These are phyloP conservation scores for Thelonectria discophora DNA, from an alignment of 2,329 filamentous ascomycete genomes.

Conservation along the genomic window DNA sequence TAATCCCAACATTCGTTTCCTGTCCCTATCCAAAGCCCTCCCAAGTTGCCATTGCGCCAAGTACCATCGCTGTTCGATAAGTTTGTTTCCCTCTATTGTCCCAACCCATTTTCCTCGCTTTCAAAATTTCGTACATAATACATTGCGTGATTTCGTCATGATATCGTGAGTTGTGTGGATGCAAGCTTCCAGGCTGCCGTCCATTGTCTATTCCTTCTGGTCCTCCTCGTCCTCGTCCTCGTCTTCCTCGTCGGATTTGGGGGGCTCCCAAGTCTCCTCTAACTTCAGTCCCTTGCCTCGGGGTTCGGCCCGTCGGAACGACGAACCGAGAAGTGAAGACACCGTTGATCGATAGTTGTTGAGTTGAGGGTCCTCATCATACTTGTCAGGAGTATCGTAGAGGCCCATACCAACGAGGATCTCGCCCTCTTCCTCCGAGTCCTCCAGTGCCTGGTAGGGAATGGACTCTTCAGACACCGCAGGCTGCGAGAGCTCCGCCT, in stretches of 20 bases:
- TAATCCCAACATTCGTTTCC: conserved; percentile 28
- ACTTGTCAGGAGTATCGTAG: conserved; percentile 75
- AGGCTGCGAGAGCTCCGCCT: conserved; percentile 58
- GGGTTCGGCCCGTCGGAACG: conserved; percentile 55
- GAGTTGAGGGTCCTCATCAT: conserved; percentile 57
- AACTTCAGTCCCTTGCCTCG: conserved; percentile 80
- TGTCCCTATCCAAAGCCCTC: conserved; percentile 16
- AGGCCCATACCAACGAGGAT: conserved; percentile 84
- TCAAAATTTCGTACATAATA: conserved; percentile 29
- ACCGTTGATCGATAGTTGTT: conserved; percentile 65
- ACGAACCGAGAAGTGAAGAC: conserved; percentile 62
- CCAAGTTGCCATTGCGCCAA: conserved; percentile 23
- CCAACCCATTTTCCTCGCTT: conserved; percentile 17
- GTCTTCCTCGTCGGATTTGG: conserved; percentile 68
- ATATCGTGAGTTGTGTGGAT: conserved; percentile 26
- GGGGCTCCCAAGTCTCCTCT: conserved; percentile 81
- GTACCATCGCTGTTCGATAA: conserved; percentile 18
- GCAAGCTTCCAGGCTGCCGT: conserved; percentile 5
- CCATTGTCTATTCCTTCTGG: conserved; percentile 43
- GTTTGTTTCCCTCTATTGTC: conserved; percentile 16
- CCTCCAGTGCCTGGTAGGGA: conserved; percentile 59
- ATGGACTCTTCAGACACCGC: conserved; percentile 60
- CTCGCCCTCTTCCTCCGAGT: conserved; percentile 69
- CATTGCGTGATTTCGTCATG: conserved; percentile 30
- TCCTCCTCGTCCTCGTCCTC: conserved; percentile 59